phyloP scores from a whole-genome alignment of 768 basidiomycete species.

The Suillus tomentosus region DNA sequence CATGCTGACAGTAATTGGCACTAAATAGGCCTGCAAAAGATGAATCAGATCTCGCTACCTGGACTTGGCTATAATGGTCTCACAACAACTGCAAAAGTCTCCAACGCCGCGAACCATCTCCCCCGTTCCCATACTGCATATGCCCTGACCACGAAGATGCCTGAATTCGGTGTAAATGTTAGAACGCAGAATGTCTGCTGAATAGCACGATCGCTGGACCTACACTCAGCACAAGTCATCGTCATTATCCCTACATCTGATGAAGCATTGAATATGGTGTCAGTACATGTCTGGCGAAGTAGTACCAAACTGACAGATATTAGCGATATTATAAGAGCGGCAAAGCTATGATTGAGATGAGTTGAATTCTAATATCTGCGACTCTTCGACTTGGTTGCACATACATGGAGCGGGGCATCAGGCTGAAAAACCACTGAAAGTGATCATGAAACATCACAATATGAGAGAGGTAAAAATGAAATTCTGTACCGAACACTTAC shows the following conservation, averaged over 20 bases:
- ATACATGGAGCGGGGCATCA: background rate
- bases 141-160: background rate
- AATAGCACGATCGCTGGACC: background rate
- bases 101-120: background rate
- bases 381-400: background rate
- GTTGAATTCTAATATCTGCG: background rate
- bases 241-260: background rate
- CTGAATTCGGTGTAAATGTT: background rate
- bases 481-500: background rate
- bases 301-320: background rate
- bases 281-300: background rate
- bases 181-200: background rate
- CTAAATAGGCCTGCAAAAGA: background rate
- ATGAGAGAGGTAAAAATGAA: background rate
- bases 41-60: background rate
- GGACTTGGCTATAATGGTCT: background rate
- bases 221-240: background rate
- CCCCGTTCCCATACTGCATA: background rate
- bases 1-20: background rate
- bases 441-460: background rate
- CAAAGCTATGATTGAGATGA: background rate
- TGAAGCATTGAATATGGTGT: background rate
- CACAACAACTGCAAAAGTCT: background rate
- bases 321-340: background rate
- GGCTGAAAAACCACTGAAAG: slow-evolving; percentile 3